Percentiles rank a stretch among this genome's conserved stretches.
phyloP scores from a whole-genome alignment of 805 yeast species.

The Torulaspora franciscae region DNA sequence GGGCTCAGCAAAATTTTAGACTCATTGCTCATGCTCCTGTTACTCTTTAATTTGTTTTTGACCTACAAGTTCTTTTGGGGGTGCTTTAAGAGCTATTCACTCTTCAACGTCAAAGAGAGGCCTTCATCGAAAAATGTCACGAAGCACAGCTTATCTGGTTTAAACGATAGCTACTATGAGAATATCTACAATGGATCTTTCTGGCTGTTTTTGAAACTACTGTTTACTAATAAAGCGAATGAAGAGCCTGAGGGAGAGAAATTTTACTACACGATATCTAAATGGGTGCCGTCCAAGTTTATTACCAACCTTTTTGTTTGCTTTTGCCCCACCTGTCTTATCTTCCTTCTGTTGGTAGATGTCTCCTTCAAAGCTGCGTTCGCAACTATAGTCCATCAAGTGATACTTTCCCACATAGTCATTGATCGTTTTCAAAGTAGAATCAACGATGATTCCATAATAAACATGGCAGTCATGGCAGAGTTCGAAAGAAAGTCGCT shows the following conservation, averaged over 20 bases:
- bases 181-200: slow-evolving; percentile 20
- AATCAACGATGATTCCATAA: slow-evolving; percentile 53
- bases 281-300: slow-evolving; percentile 67
- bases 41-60: slow-evolving; percentile 15
- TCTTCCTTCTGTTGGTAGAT: slow-evolving; percentile 39
- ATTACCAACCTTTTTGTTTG: slow-evolving; percentile 46
- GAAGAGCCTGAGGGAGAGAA: slow-evolving; percentile 21
- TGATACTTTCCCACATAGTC: slow-evolving; percentile 39
- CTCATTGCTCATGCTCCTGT: slow-evolving; percentile 6
- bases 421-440: slow-evolving; percentile 43
- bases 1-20: slow-evolving; percentile 15
- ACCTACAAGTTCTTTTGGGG: slow-evolving; percentile 23
- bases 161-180: slow-evolving; percentile 20
- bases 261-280: slow-evolving; percentile 50
- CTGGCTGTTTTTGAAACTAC: slow-evolving; percentile 22
- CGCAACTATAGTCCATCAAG: slow-evolving; percentile 37
- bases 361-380: slow-evolving; percentile 38
- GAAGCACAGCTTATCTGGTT: slow-evolving; percentile 18
- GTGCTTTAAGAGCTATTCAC: slow-evolving; percentile 20
- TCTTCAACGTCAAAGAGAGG: slow-evolving; percentile 19
- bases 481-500: slow-evolving; percentile 63
- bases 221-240: slow-evolving; percentile 9
- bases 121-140: slow-evolving; percentile 22
- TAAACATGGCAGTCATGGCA: slow-evolving; percentile 54
- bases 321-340: slow-evolving; percentile 55